Evolutionary conservation across 2,329 filamentous ascomycete genomes (phyloP).

Genomic region (Cryoendolithus antarcticus): DNA sequence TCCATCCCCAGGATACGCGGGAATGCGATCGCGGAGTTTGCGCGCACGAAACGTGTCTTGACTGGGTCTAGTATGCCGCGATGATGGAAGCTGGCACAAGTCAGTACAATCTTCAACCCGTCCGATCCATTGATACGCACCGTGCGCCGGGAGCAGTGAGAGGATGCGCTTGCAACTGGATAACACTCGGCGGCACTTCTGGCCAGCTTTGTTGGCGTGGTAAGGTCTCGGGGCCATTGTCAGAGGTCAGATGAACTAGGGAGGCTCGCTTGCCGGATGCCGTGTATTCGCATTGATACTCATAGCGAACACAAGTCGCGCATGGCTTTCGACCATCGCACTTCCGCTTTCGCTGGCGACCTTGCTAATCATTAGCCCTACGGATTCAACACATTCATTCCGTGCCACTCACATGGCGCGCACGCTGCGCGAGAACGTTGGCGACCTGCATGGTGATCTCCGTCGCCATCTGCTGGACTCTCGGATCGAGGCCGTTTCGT

Average conservation of each 20-base stretch:
- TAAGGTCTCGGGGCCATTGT: conserved; percentile 12
- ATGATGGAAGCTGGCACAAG: conserved; percentile 17
- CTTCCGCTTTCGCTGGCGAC: conserved; percentile 11
- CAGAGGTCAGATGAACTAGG: conserved; percentile 12
- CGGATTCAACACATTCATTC: too few relatives aligned
- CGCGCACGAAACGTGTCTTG: conserved; percentile 23
- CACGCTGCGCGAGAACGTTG: conserved; percentile 23
- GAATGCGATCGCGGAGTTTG: conserved; percentile 39
- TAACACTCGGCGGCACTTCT: conserved; percentile 11
- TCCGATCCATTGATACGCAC: too few relatives aligned
- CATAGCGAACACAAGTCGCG: conserved; percentile 23
- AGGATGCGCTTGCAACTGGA: conserved; percentile 21
- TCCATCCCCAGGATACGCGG: conserved; percentile 41
- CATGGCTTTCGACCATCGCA: conserved; percentile 22
- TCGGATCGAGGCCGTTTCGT: too few relatives aligned
- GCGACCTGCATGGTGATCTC: conserved; percentile 12
- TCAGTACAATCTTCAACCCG: too few relatives aligned
- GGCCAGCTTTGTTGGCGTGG: conserved; percentile 11
- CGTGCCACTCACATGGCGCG: conserved; percentile 18
- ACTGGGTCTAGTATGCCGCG: conserved; percentile 23
- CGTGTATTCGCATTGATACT: conserved; percentile 23
- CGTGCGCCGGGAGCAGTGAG: conserved; percentile 22
- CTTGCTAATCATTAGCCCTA: neutral
- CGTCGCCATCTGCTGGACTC: conserved; percentile 1
- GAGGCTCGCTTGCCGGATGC: conserved; percentile 17